Conservation (phyloP, 1,284 basidiomycete species). For the Ustilago shanxiensis region DNA sequence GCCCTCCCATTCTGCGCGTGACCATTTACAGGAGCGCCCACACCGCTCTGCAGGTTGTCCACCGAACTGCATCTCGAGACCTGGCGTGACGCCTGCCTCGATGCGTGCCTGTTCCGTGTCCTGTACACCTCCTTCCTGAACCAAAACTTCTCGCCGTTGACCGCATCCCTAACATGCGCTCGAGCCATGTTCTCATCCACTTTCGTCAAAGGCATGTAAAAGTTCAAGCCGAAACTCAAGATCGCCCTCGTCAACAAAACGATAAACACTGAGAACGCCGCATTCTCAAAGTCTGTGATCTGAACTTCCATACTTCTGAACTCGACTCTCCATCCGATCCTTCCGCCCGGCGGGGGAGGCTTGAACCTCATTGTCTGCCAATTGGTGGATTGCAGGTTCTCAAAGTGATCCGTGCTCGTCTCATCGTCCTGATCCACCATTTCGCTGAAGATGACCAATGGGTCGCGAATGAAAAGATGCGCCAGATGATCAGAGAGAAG, state of each 20-base stretch:
- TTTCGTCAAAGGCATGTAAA: conserved; percentile 97
- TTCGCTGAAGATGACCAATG: conserved; percentile 94
- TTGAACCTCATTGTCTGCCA: conserved; percentile 99
- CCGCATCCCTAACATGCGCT: conserved; percentile 87
- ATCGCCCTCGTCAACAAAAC: conserved; percentile 94
- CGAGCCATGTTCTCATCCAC: conserved; percentile 97
- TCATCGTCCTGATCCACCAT: conserved; percentile 91
- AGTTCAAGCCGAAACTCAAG: conserved; percentile 88
- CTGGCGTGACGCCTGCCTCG: conserved; percentile 49
- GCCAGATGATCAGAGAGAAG: conserved; percentile 90
- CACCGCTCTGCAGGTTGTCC: conserved; percentile 21
- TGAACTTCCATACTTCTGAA: conserved; percentile 99
- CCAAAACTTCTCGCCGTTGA: conserved; percentile 81
- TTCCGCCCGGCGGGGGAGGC: conserved; percentile 85
- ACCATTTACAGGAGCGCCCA: neutral
- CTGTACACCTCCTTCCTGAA: conserved; percentile 87
- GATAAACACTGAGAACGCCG: conserved; percentile 93
- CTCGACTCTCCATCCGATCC: conserved; percentile 98
- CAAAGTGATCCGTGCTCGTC: conserved; percentile 92
- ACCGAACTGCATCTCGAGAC: conserved; percentile 24
- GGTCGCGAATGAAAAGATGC: conserved; percentile 97
- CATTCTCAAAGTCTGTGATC: conserved; percentile 98
- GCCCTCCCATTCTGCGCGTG: conserved; percentile 9
- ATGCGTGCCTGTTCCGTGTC: conserved; percentile 71
- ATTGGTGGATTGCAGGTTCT: conserved; percentile 99